Evolutionary conservation across 805 yeast genomes (phyloP).

Genomic region (Pichia rugopelliculosa): DNA sequence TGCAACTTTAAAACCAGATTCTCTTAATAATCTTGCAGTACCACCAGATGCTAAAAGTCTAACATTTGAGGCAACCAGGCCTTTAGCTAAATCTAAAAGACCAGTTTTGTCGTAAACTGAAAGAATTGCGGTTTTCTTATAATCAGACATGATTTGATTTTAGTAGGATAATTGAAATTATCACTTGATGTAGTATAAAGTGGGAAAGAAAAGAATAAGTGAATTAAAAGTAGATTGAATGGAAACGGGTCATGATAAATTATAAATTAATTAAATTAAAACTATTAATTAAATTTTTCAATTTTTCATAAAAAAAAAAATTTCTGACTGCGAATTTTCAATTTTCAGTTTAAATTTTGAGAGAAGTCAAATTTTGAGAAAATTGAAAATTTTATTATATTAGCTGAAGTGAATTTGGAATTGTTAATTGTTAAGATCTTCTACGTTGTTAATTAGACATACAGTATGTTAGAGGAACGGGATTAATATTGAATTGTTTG

Average conservation of each 20-base stretch:
- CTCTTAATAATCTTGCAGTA: conserved; percentile 88
- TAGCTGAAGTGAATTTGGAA: no score
- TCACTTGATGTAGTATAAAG: not conserved
- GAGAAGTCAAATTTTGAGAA: not conserved
- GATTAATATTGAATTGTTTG: not conserved
- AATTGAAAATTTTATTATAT: no score
- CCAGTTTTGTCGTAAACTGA: conserved; percentile 98
- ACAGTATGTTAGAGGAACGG: no score
- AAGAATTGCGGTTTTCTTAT: conserved; percentile 81
- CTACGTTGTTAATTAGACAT: no score
- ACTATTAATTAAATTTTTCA: no score
- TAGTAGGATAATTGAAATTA: not conserved
- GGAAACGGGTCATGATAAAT: not conserved
- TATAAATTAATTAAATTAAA: no score
- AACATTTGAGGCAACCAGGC: conserved; percentile 79
- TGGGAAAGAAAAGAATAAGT: not conserved
- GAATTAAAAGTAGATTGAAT: not conserved
- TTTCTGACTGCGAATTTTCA: no score
- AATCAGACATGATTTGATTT: conserved; percentile 17
- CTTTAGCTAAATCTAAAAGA: conserved; percentile 90
- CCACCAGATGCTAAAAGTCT: conserved; percentile 96
- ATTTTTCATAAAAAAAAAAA: no score
- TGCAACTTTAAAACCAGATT: conserved; percentile 96
- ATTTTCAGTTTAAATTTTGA: no score
- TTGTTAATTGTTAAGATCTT: no score